Percentiles rank a stretch among this genome's conserved stretches.
Evolutionary conservation across 2,329 filamentous ascomycete genomes (phyloP).

Genomic region (Cladosporium cucumerinum): DNA sequence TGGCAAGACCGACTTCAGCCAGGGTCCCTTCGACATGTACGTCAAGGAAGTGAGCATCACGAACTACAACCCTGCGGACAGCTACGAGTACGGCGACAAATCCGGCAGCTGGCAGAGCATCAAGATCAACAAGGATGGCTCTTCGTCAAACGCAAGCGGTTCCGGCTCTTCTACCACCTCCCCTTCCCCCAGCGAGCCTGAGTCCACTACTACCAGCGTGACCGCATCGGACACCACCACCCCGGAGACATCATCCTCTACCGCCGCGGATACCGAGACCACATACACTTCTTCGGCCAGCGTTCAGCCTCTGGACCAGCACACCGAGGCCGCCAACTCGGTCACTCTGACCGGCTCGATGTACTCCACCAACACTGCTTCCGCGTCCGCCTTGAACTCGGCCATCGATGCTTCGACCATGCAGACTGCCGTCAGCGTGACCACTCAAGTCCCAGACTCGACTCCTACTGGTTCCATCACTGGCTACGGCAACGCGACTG

Average conservation of each 20-base stretch:
- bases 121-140: slow-evolving; percentile 35
- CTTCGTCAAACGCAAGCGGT: not conserved
- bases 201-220: slow-evolving; percentile 24
- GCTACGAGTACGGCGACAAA: slow-evolving; percentile 51
- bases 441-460: slow-evolving; percentile 1
- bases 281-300: slow-evolving; percentile 22
- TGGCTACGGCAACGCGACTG: slow-evolving; percentile 10
- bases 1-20: slow-evolving; percentile 49
- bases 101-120: slow-evolving; percentile 50
- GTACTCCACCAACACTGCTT: slow-evolving; percentile 28
- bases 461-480: slow-evolving; percentile 4
- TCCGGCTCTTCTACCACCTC: slow-evolving; percentile 23
- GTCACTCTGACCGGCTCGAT: slow-evolving; percentile 26
- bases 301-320: slow-evolving; percentile 22
- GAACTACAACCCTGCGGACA: slow-evolving; percentile 51
- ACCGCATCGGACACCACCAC: slow-evolving; percentile 17
- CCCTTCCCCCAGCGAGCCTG: slow-evolving; percentile 25
- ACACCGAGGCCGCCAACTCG: slow-evolving; percentile 23
- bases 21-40: slow-evolving; percentile 51
- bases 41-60: slow-evolving; percentile 50
- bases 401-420: slow-evolving; percentile 17
- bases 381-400: slow-evolving; percentile 25
- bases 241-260: slow-evolving; percentile 25
- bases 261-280: slow-evolving; percentile 25
- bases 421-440: slow-evolving; percentile 18